Conservation (phyloP, 129 eudicot genomes). For the sunflower (Helianthus annuus) region DNA sequence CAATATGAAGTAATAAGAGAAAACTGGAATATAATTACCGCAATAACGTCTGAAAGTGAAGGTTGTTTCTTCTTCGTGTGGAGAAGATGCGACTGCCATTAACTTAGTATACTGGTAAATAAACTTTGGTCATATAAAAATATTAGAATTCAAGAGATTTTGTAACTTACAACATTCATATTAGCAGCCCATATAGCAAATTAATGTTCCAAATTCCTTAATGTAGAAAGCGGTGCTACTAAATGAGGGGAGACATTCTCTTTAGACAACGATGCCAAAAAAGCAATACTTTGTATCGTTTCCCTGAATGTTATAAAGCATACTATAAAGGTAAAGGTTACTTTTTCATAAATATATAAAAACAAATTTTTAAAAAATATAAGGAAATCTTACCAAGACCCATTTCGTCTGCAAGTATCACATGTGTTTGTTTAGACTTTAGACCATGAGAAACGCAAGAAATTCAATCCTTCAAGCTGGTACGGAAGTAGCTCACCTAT, state of each 20-base stretch:
- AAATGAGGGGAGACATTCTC: slow-evolving; percentile 73
- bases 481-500: slow-evolving; percentile 13
- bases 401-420: slow-evolving; percentile 8
- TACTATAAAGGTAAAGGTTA: not conserved
- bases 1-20: too few relatives aligned
- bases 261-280: slow-evolving; percentile 82
- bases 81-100: too few relatives aligned
- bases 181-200: slow-evolving; percentile 99
- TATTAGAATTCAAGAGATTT: not conserved
- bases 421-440: slow-evolving; percentile 69
- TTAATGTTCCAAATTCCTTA: slow-evolving; percentile 98
- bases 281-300: slow-evolving; percentile 97
- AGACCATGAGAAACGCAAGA: slow-evolving; percentile 89
- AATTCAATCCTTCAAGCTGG: slow-evolving; percentile 97
- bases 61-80: too few relatives aligned
- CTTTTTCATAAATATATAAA: not conserved
- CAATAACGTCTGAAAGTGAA: too few relatives aligned
- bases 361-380: not conserved
- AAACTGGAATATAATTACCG: too few relatives aligned
- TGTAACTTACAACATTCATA: slow-evolving; percentile 87
- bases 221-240: slow-evolving; percentile 96
- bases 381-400: slow-evolving; percentile 63
- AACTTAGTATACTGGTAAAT: slow-evolving; percentile 8
- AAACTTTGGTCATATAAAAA: not conserved
- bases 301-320: slow-evolving; percentile 51